Evolutionary conservation across 1,139 yeast species (phyloP).

Genomic region (Arxiozyma telluris): DNA sequence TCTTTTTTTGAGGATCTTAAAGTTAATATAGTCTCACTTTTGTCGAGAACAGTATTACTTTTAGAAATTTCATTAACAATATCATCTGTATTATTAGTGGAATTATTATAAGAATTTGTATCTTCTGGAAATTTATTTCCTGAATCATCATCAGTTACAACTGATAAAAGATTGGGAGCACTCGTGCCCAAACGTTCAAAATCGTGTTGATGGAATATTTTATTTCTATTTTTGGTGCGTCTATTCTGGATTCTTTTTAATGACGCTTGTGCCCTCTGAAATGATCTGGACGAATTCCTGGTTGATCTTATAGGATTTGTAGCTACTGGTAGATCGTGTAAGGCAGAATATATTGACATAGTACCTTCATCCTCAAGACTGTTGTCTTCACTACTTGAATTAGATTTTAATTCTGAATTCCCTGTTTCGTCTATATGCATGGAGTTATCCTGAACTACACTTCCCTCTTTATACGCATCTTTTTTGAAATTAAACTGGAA

Average conservation of each 20-base stretch:
- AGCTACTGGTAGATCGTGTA: conserved; percentile 29
- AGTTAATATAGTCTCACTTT: not conserved
- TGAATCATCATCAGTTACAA: conserved; percentile 20
- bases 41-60: not conserved
- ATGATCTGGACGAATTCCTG: conserved; percentile 38
- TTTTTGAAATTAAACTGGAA: conserved; percentile 27
- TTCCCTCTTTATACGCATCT: not conserved
- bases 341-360: conserved; percentile 36
- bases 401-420: not conserved
- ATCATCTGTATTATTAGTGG: not conserved
- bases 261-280: conserved; percentile 61
- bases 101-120: not conserved
- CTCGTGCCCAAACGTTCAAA: conserved; percentile 22
- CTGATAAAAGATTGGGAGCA: conserved; percentile 28
- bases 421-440: not conserved
- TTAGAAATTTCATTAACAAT: not conserved
- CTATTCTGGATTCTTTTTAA: conserved; percentile 54
- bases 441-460: not conserved
- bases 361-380: conserved; percentile 35
- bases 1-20: not conserved
- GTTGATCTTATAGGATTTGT: conserved; percentile 28
- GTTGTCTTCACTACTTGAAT: conserved; percentile 10
- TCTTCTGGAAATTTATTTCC: not conserved
- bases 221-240: conserved; percentile 40
- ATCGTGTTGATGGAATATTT: conserved; percentile 13